Conservation (phyloP, 768 basidiomycete species). For the Rhodotorula babjevae region DNA sequence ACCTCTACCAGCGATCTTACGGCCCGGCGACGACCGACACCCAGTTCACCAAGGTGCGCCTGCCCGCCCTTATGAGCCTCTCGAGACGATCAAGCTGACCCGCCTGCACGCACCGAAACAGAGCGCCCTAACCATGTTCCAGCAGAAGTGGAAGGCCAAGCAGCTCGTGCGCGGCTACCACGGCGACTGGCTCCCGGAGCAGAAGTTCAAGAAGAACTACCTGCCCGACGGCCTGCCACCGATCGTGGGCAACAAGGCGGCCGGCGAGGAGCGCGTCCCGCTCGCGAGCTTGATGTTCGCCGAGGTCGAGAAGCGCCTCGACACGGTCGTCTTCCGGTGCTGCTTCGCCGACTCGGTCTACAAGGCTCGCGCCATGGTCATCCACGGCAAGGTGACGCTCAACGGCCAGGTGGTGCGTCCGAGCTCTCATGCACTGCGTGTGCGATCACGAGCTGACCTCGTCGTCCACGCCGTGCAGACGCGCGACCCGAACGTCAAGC, state of each 20-base stretch:
- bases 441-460: no score
- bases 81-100: neutral
- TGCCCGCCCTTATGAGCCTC: no score
- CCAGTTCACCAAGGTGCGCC: slow-evolving; percentile 56
- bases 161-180: slow-evolving; percentile 86
- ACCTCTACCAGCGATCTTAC: slow-evolving; percentile 72
- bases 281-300: slow-evolving; percentile 92
- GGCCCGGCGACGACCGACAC: slow-evolving; percentile 55
- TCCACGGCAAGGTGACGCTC: slow-evolving; percentile 77
- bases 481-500: slow-evolving; percentile 72
- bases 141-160: slow-evolving; percentile 86
- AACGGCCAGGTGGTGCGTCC: slow-evolving; percentile 77
- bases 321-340: slow-evolving; percentile 81
- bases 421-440: no score
- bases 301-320: slow-evolving; percentile 90
- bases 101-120: neutral
- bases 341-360: slow-evolving; percentile 86
- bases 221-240: slow-evolving; percentile 75
- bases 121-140: slow-evolving; percentile 62
- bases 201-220: slow-evolving; percentile 91
- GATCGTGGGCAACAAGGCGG: slow-evolving; percentile 50
- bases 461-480: slow-evolving; percentile 55
- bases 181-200: slow-evolving; percentile 87
- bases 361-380: slow-evolving; percentile 76
- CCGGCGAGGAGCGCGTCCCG: slow-evolving; percentile 62